Base-by-base conservation (phyloP, 495 filamentous ascomycete genomes). In the Aspergillus baeticus region DNA sequence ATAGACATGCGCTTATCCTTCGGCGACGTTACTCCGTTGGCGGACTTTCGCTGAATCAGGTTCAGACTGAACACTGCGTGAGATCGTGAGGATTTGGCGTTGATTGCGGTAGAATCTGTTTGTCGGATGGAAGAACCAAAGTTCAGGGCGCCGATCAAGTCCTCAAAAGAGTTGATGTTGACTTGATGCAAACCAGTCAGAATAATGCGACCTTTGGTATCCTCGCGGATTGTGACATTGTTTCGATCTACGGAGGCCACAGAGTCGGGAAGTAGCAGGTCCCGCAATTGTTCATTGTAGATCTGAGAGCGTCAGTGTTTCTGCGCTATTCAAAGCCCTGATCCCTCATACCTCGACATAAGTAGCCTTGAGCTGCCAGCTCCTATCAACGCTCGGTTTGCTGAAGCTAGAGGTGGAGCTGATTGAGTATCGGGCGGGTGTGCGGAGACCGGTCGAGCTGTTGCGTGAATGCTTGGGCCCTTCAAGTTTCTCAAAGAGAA, bases 71-170 rank as follows among this genome's bases (percentile, higher is more conserved):
- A 98, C 6, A 99, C 93, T 17, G 94, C 94, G 67, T 99, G 94
- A 14, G 94, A 99, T 55, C 94, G 91, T n/a, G 94, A 99, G 2
- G 95, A 98, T 63, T 95, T 91, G 36, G 93, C 94, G 71, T 99
- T 99, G 61, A 99, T 93, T 1, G 95, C 94, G 10, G 94, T 99
- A n/a, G 94, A 91, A 72, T 99, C 94, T 2, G 94, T 99, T 68
- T 99, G 94, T 39, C 94, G 86, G 64, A 99, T 96, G 10, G 88
- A 84, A 2, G 94, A 99, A 26, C 94, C 94, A 64, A 92, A 91
- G 70, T 91, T 94, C 47, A 99, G 74, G 21, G 89, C 90, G 55
- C 84, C 84, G 68, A 99, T 81, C 33, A 99, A 76, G 70, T 99
- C 94, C 11, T 97, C 92, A 15, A 92, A 86, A 4, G 88, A 96